phyloP scores from a whole-genome alignment of 441 rosid species.

The Gossypium aridum region DNA sequence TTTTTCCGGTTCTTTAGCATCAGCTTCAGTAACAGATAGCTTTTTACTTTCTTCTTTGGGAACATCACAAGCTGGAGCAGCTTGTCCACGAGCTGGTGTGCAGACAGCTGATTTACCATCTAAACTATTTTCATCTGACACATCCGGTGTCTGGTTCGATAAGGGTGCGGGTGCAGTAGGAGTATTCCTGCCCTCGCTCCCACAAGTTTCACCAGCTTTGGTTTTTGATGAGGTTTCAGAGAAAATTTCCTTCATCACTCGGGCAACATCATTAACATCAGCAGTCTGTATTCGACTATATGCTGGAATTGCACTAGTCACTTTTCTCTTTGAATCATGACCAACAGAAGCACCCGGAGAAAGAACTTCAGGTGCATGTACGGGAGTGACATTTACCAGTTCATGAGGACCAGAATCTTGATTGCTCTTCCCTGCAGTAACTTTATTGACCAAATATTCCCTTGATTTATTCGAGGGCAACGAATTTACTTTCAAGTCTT shows the following conservation, averaged over 20 bases:
- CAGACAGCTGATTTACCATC: constrained; percentile 12
- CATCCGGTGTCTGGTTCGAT: constrained; percentile 19
- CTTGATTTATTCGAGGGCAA: constrained; percentile 23
- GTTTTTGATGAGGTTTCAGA: constrained; percentile 56
- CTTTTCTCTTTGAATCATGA: constrained; percentile 38
- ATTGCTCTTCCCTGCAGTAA: constrained; percentile 22
- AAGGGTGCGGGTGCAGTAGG: constrained; percentile 18
- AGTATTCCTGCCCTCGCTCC: constrained; percentile 26
- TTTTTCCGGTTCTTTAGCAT: not conserved
- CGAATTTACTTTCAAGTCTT: constrained; percentile 26
- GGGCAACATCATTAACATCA: constrained; percentile 73
- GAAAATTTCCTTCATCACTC: constrained; percentile 78
- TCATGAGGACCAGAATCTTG: constrained; percentile 35
- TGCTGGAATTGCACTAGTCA: constrained; percentile 27
- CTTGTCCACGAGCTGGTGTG: constrained; percentile 16
- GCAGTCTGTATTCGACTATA: constrained; percentile 48
- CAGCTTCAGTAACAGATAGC: not conserved
- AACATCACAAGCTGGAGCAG: constrained; percentile 19
- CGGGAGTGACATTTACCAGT: constrained; percentile 23
- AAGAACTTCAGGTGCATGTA: constrained; percentile 21
- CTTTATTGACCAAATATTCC: constrained; percentile 27
- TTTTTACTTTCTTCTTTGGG: constrained; percentile 14
- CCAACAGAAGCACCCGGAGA: constrained; percentile 21
- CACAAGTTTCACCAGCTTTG: constrained; percentile 39
- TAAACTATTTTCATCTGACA: constrained; percentile 16